Conservation (phyloP, 345 rosid genomes). For the Durio zibethinus region DNA sequence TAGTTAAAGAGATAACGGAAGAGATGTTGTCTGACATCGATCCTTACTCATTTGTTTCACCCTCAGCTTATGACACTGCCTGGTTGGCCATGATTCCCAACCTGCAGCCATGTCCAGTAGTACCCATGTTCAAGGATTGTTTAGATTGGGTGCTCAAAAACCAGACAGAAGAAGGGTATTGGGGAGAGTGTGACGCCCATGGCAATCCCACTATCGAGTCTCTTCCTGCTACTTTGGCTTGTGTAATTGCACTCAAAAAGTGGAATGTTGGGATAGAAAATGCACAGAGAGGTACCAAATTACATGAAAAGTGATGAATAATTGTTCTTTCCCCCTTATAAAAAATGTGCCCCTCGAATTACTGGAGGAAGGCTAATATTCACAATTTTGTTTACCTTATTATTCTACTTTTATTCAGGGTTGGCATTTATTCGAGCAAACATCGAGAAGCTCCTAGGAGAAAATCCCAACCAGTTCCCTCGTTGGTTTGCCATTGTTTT, state of each 20-base stretch:
- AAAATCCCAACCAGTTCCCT: conserved; percentile 26
- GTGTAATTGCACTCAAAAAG: conserved; percentile 46
- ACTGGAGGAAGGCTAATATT: background rate
- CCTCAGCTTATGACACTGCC: conserved; percentile 19
- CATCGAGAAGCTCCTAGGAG: conserved; percentile 29
- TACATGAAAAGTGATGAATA: background rate
- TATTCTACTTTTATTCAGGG: conserved; percentile 23
- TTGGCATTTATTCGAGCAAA: conserved; percentile 34
- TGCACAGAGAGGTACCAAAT: conserved; percentile 33
- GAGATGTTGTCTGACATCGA: background rate
- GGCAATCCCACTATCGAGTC: conserved; percentile 30
- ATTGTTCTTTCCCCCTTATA: too few relatives aligned
- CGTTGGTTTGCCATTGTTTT: conserved; percentile 56
- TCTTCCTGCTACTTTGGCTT: conserved; percentile 49
- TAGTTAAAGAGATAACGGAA: conserved; percentile 6
- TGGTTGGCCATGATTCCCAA: conserved; percentile 13
- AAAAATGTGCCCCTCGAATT: background rate
- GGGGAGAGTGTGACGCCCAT: conserved; percentile 31
- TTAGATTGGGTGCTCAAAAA: conserved; percentile 50
- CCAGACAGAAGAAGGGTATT: conserved; percentile 44
- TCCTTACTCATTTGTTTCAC: background rate
- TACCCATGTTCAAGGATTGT: conserved; percentile 52
- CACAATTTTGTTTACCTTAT: background rate
- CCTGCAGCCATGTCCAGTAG: background rate
- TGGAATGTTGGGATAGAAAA: conserved; percentile 34